These are phyloP conservation scores for Xylariomycetidae sp. DNA, from an alignment of 2,329 filamentous ascomycete genomes.

Conservation along the genomic window DNA sequence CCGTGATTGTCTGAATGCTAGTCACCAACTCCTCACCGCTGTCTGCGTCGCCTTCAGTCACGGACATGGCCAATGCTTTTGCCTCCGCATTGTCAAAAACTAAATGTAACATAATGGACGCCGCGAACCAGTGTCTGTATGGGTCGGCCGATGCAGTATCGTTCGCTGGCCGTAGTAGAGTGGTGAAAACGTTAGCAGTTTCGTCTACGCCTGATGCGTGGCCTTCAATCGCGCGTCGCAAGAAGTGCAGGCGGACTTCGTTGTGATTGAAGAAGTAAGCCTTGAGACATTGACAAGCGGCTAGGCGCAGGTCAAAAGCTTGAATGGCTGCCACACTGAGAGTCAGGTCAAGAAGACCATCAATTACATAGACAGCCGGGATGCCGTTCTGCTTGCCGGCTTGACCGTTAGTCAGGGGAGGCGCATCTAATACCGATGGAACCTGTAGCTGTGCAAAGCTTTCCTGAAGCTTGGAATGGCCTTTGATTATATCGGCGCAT, in stretches of 20 bases:
- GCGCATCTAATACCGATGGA: constrained; percentile 47
- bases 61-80: constrained; percentile 72
- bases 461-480: constrained; percentile 77
- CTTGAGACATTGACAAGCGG: constrained; percentile 85
- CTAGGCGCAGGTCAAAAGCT: constrained; percentile 74
- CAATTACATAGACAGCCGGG: constrained; percentile 79
- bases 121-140: constrained; percentile 86
- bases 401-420: constrained; percentile 33
- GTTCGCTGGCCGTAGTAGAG: constrained; percentile 65
- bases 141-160: constrained; percentile 66
- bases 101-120: constrained; percentile 80
- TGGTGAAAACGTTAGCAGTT: constrained; percentile 82
- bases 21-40: constrained; percentile 94
- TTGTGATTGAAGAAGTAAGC: constrained; percentile 84
- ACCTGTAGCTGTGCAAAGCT: constrained; percentile 85
- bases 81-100: constrained; percentile 74
- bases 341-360: constrained; percentile 80
- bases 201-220: constrained; percentile 74
- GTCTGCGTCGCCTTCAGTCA: constrained; percentile 84
- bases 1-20: constrained; percentile 81
- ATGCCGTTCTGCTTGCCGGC: constrained; percentile 42
- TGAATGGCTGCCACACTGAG: constrained; percentile 62
- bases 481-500: constrained; percentile 83
- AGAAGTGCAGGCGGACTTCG: constrained; percentile 78
- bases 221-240: constrained; percentile 83